Conservation (phyloP, 2,329 filamentous ascomycete genomes). For the Lasiodiplodia gonubiensis region DNA sequence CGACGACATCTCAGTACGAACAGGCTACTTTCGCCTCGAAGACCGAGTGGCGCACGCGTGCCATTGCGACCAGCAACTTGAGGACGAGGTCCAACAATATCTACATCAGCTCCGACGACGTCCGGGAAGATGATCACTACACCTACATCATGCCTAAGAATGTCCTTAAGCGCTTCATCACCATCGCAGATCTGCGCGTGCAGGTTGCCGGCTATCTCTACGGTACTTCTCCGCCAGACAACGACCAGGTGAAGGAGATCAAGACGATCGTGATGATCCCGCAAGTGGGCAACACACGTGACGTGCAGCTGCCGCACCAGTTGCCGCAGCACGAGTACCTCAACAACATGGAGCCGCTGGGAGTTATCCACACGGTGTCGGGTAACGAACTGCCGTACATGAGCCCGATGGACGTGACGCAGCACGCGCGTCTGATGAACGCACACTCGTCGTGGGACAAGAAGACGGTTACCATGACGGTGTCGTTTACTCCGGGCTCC, state of each 20-base stretch:
- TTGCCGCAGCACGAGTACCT: slow-evolving; percentile 93
- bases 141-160: slow-evolving; percentile 99
- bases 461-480: slow-evolving; percentile 92
- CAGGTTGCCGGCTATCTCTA: slow-evolving; percentile 97
- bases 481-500: slow-evolving; percentile 94
- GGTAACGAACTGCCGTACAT: slow-evolving; percentile 97
- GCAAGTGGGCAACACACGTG: slow-evolving; percentile 90
- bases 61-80: slow-evolving; percentile 94
- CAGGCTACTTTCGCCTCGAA: slow-evolving; percentile 98
- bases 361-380: slow-evolving; percentile 92
- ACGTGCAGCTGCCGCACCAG: slow-evolving; percentile 87
- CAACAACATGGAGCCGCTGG: slow-evolving; percentile 83
- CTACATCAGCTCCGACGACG: slow-evolving; percentile 95
- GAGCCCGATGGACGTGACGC: slow-evolving; percentile 92
- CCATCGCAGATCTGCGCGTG: slow-evolving; percentile 91
- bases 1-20: slow-evolving; percentile 96
- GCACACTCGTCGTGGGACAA: slow-evolving; percentile 81
- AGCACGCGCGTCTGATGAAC: slow-evolving; percentile 89
- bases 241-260: slow-evolving; percentile 96
- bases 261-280: slow-evolving; percentile 97
- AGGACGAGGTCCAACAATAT: slow-evolving; percentile 96
- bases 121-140: slow-evolving; percentile 82
- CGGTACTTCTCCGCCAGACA: slow-evolving; percentile 88
- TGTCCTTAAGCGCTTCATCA: slow-evolving; percentile 96
- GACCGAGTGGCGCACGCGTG: slow-evolving; percentile 97